Conservation (phyloP, 352 stramenopile genomes). For the Pythium folliculosum region DNA sequence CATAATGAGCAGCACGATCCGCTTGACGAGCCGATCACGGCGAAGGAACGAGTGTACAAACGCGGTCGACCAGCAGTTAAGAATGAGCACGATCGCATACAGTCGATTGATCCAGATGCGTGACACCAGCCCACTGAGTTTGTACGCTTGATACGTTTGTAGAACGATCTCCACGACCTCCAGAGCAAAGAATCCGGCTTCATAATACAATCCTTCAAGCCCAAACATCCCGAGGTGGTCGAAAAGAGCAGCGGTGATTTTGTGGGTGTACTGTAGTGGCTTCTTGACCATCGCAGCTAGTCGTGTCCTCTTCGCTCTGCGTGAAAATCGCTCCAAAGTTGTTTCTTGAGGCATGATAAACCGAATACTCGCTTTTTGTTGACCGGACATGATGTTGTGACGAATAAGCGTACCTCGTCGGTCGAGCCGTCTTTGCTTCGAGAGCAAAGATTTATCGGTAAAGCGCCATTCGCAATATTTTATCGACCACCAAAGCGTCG, state of each 20-base stretch:
- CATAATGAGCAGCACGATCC: constrained; percentile 12
- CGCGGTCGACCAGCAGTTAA: constrained; percentile 22
- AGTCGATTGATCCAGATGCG: constrained; percentile 23
- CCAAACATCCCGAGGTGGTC: constrained; percentile 1
- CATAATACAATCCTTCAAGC: constrained; percentile 15
- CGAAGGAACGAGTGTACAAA: constrained; percentile 14
- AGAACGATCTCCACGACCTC: constrained; percentile 17
- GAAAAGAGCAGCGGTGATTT: background rate
- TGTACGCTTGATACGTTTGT: constrained; percentile 23
- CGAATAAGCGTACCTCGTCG: background rate
- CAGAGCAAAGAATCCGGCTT: background rate
- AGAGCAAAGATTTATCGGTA: background rate
- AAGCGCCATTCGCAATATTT: constrained; percentile 19
- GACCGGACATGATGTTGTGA: background rate
- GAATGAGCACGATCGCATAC: constrained; percentile 3
- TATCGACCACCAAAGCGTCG: constrained; percentile 3
- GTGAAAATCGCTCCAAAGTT: background rate
- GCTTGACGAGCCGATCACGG: constrained; percentile 1
- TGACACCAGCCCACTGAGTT: constrained; percentile 9
- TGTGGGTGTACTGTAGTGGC: background rate
- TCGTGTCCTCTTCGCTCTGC: background rate
- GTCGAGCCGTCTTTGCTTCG: background rate
- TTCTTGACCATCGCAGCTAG: background rate
- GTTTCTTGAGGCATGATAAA: background rate
- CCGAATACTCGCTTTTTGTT: background rate